Base-by-base conservation (phyloP, 2,329 filamentous ascomycete genomes). In the Trichoderma aggressivum region DNA sequence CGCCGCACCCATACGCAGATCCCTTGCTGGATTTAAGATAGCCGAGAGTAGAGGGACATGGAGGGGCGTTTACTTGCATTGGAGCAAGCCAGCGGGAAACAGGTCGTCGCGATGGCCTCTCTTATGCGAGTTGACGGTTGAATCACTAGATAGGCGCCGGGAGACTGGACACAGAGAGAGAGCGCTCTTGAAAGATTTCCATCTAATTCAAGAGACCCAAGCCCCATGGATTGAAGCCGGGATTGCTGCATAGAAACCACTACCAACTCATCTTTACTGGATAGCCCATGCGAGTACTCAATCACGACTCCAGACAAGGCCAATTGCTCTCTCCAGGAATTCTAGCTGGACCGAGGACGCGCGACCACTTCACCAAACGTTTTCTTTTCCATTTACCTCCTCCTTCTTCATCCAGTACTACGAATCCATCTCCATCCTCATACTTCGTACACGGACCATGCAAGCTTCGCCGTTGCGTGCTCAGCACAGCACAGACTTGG, bases 11-110 rank as follows among this genome's bases (percentile, higher is more conserved):
- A 59, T 21, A 56, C 50, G 64, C 64, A 67, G 64, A 67, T 59
- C 64, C 55, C 55, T 67, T 67, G 10, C 64, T 43, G 34, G 39
- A 59, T 59, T 59, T 47, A n/a, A 43, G 63, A 59, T 67, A 67
- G 64, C 53, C 64, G 53, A 67, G 55, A 58, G 64, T 67, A 36
- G n/a, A 34, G 50, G 28, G 64, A 32, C 30, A 34, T 59, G 56
- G 56, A 59, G 56, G 64, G 26, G 21, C 63, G 34, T 67, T 32
- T 28, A 32, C 64, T 59, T 30, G 26, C 36, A 26, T 32, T 11
- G 7, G 34, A 34, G 30, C 26, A 24, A 47, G 34, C 39, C 55
- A 21, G 7, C 55, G 12, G 28, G 55, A 50, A 18, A 53, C 47
- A 24, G 43, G 36, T 39, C 34, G 24, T 47, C 39, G 55, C 28